Conservation (phyloP, 2,329 filamentous ascomycete genomes). For the Stagonosporopsis chrysanthemi region DNA sequence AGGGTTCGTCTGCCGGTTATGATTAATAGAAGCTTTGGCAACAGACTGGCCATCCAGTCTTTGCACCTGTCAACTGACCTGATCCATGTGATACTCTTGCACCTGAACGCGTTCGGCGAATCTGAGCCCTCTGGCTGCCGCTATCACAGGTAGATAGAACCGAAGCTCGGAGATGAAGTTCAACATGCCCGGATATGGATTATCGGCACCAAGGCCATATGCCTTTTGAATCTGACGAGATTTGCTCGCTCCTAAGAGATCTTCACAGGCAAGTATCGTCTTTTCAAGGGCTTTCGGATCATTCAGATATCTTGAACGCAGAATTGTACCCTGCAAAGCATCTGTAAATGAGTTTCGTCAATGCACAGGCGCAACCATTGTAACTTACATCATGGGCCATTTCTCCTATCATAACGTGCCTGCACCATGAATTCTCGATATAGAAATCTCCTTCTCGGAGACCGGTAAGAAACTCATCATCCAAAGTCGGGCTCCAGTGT, state of each 20-base stretch:
- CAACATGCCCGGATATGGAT: not conserved
- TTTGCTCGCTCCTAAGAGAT: not conserved
- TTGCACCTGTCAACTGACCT: not conserved
- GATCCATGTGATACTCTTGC: conserved; percentile 4
- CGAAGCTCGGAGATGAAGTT: conserved; percentile 3
- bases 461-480: not conserved
- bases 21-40: not conserved
- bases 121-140: not conserved
- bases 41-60: too few relatives aligned
- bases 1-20: not conserved
- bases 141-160: conserved; percentile 1
- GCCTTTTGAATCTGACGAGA: not conserved
- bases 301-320: conserved; percentile 1
- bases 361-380: not conserved
- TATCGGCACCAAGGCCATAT: not conserved
- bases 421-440: conserved; percentile 4
- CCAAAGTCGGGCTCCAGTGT: conserved; percentile 5
- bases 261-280: not conserved
- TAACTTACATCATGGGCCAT: conserved; percentile 3
- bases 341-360: not conserved
- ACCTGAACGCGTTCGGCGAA: not conserved
- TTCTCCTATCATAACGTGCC: not conserved
- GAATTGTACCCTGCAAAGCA: not conserved
- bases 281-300: not conserved
- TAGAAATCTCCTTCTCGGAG: not conserved